Conservation (phyloP, 2,329 filamentous ascomycete species). For the Monilinia vaccinii-corymbosi region DNA sequence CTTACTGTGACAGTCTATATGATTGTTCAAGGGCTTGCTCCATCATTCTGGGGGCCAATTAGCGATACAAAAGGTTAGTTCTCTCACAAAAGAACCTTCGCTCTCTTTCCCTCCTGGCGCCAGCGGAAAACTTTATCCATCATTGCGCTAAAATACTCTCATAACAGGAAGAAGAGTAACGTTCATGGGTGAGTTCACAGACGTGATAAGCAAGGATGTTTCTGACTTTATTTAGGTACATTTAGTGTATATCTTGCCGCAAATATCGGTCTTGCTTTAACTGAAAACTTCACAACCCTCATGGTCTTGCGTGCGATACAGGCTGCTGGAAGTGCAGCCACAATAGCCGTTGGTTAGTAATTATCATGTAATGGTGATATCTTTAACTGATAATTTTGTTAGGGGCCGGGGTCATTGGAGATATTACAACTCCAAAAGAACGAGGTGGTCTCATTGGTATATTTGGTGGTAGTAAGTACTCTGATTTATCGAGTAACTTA, state of each 20-base stretch:
- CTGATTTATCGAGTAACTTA: not conserved
- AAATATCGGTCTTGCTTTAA: slow-evolving; percentile 38
- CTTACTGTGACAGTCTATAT: slow-evolving; percentile 40
- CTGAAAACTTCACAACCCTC: slow-evolving; percentile 35
- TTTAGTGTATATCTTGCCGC: slow-evolving; percentile 39
- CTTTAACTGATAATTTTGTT: not conserved
- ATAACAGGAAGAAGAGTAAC: not conserved
- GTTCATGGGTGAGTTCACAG: not conserved
- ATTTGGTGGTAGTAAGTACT: slow-evolving; percentile 3
- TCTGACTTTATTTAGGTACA: slow-evolving; percentile 23
- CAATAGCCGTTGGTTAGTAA: slow-evolving; percentile 36
- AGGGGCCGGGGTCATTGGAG: slow-evolving; percentile 6
- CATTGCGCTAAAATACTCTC: not conserved
- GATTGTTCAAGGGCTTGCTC: slow-evolving; percentile 41
- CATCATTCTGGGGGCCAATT: slow-evolving; percentile 37
- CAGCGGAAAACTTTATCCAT: not conserved
- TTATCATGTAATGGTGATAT: slow-evolving; percentile 31
- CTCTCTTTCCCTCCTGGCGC: no score
- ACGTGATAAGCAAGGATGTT: slow-evolving; percentile 8
- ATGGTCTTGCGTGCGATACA: slow-evolving; percentile 40
- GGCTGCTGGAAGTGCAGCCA: slow-evolving; percentile 37
- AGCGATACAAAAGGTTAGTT: slow-evolving; percentile 23
- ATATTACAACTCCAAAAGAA: slow-evolving; percentile 2
- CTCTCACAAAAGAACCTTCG: not conserved
- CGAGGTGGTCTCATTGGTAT: not conserved